Conservation (phyloP, 1,284 basidiomycete species). For the Ustilago shanxiensis region DNA sequence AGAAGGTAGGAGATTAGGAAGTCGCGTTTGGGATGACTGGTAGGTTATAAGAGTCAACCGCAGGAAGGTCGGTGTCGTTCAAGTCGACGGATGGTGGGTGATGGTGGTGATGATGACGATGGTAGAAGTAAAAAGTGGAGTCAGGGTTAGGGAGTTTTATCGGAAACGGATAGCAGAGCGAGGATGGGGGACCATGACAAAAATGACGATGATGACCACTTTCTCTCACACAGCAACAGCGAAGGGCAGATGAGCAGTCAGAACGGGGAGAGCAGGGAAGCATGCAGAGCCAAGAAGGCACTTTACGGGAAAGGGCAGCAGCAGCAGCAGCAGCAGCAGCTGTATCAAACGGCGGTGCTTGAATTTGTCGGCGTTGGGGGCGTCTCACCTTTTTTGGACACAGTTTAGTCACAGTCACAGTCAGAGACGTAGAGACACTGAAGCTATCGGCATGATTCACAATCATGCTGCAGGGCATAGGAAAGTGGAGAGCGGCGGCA, state of each 20-base stretch:
- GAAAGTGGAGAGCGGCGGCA: too few relatives aligned
- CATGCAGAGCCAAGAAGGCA: background rate
- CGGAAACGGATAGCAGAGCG: background rate
- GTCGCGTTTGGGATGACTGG: background rate
- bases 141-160: slow-evolving; percentile 7
- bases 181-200: slow-evolving; percentile 3
- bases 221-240: too few relatives aligned
- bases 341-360: background rate
- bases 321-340: background rate
- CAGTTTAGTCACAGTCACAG: too few relatives aligned
- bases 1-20: background rate
- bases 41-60: background rate
- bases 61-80: background rate
- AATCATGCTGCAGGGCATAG: too few relatives aligned
- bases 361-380: background rate
- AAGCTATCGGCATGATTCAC: too few relatives aligned
- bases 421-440: too few relatives aligned
- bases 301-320: slow-evolving; percentile 3
- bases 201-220: slow-evolving; percentile 15
- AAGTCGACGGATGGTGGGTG: background rate
- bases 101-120: background rate
- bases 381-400: too few relatives aligned
- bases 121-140: background rate
- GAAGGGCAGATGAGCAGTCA: too few relatives aligned
- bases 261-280: background rate